Percentiles rank a stretch among this genome's conserved stretches.
Conservation (phyloP, 148 eudicot genomes). For the Rhododendron vialii region DNA sequence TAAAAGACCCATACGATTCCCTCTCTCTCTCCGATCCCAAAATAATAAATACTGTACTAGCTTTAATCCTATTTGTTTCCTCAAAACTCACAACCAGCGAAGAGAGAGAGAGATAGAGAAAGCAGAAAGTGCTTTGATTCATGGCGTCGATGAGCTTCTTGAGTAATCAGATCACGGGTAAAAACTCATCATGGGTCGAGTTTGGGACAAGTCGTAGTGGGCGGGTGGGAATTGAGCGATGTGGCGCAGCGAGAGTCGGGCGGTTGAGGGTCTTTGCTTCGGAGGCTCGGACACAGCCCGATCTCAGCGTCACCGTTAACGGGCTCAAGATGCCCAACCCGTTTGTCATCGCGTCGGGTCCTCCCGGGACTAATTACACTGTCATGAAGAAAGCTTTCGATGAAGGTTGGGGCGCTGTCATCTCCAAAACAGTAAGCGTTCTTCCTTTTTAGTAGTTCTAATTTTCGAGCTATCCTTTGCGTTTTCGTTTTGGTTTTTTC, state of each 20-base stretch:
- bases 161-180: conserved; percentile 13
- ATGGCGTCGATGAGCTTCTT: conserved; percentile 23
- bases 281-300: conserved; percentile 44
- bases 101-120: not conserved
- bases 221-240: not conserved
- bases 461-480: not conserved
- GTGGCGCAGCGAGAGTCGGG: conserved; percentile 26
- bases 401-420: conserved; percentile 99
- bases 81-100: not conserved
- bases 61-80: too few relatives aligned
- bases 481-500: not conserved
- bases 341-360: conserved; percentile 99
- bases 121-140: not conserved
- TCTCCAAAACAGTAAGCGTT: conserved; percentile 77
- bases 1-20: not conserved
- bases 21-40: not conserved
- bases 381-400: conserved; percentile 97
- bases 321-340: conserved; percentile 98
- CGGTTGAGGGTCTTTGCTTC: conserved; percentile 42
- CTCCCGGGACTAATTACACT: conserved; percentile 95
- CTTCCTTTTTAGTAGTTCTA: not conserved
- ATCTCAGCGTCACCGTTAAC: conserved; percentile 79
- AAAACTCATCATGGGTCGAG: conserved; percentile 13
- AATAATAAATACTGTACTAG: not conserved
- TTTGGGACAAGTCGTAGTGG: conserved; percentile 9